Evolutionary conservation across 805 yeast genomes (phyloP).

Genomic region (Candida ascalaphidarum): DNA sequence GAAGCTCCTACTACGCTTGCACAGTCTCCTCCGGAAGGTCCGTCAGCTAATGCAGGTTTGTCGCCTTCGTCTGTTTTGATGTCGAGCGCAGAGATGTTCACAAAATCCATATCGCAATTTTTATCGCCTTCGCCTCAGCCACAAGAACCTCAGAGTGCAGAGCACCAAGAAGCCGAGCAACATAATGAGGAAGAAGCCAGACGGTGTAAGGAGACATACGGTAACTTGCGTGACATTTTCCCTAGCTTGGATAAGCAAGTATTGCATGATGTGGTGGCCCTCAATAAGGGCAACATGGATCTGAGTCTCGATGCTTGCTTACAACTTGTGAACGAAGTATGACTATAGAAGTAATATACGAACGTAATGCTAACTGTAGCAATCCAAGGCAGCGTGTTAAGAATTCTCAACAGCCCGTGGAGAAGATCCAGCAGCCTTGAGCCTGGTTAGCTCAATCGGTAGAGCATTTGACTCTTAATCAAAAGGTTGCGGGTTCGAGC

Average conservation of each 20-base stretch:
- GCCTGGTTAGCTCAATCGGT: too few species aligned
- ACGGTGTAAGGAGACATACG: conserved; percentile 21
- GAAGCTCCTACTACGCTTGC: conserved; percentile 3
- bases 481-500: too few species aligned
- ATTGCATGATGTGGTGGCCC: conserved; percentile 58
- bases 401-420: too few species aligned
- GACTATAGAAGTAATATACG: neutral
- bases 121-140: conserved; percentile 28
- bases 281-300: conserved; percentile 62
- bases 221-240: conserved; percentile 58
- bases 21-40: neutral
- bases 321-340: conserved; percentile 16
- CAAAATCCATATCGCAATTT: conserved; percentile 39
- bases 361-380: neutral
- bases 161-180: neutral
- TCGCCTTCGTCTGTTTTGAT: conserved; percentile 32
- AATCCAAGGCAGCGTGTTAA: neutral
- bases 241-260: conserved; percentile 64
- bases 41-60: conserved; percentile 5
- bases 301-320: conserved; percentile 60
- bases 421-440: too few species aligned
- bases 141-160: neutral
- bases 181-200: conserved; percentile 3
- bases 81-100: conserved; percentile 42
- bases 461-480: too few species aligned